Evolutionary conservation across 306 rosid species (phyloP).

Genomic region (Argentina anserina): DNA sequence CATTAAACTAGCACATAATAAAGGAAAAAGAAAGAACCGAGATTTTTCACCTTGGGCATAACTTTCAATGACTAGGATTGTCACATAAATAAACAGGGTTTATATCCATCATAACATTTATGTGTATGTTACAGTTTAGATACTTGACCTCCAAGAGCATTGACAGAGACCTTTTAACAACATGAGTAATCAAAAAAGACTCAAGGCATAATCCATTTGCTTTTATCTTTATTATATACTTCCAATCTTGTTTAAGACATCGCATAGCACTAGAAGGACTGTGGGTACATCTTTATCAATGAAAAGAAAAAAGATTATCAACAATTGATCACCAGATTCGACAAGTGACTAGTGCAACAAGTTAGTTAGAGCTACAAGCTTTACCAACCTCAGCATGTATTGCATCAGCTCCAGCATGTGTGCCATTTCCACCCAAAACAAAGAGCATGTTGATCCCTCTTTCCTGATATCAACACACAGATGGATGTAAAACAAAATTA

Average conservation of each 20-base stretch:
- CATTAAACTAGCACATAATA: slow-evolving; percentile 3
- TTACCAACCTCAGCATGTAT: slow-evolving; percentile 84
- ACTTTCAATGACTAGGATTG: background rate
- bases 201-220: background rate
- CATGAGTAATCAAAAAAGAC: background rate
- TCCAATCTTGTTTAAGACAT: background rate
- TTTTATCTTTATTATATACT: background rate
- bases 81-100: too few species aligned
- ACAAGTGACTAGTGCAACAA: slow-evolving; percentile 11
- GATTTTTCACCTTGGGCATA: background rate
- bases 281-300: background rate
- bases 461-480: slow-evolving; percentile 49
- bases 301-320: background rate
- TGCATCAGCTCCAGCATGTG: slow-evolving; percentile 97
- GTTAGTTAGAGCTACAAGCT: slow-evolving; percentile 17
- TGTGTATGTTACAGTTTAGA: background rate
- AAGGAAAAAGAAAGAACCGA: slow-evolving; percentile 8
- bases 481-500: slow-evolving; percentile 16
- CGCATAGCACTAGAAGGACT: background rate
- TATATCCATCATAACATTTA: background rate
- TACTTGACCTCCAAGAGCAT: background rate
- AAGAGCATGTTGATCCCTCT: slow-evolving; percentile 96
- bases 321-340: slow-evolving; percentile 8
- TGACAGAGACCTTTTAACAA: background rate
- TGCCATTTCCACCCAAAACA: slow-evolving; percentile 97